A percentile compares a stretch with the other conserved stretches of the same genome.
Evolutionary conservation across 305 asterid genomes (phyloP).

Genomic region (Ajuga reptans): DNA sequence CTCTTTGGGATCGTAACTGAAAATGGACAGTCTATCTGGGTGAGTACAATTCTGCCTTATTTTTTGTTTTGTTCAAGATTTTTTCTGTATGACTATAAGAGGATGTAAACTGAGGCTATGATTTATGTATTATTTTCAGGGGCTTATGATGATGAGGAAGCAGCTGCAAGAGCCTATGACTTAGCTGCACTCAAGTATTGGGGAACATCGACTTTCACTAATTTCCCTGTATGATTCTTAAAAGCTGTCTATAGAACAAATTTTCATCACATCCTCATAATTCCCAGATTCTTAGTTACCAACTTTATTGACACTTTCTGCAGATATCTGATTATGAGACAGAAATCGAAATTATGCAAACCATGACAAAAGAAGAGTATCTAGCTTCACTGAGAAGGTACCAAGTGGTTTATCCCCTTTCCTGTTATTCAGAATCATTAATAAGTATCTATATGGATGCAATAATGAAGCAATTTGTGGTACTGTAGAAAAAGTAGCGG

Average conservation of each 20-base stretch:
- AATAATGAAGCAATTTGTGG: neutral
- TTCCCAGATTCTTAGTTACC: constrained; percentile 8
- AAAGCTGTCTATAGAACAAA: neutral
- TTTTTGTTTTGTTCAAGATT: too few species aligned
- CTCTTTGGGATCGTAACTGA: constrained; percentile 11
- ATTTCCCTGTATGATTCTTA: constrained; percentile 46
- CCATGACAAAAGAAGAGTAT: constrained; percentile 67
- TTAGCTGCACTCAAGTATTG: constrained; percentile 57
- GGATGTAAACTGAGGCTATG: neutral
- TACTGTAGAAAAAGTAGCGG: constrained; percentile 59
- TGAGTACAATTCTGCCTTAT: constrained; percentile 27
- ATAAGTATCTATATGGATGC: neutral
- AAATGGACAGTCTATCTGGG: constrained; percentile 64
- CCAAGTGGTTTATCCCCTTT: neutral
- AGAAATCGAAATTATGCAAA: constrained; percentile 60
- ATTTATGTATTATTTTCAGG: constrained; percentile 23
- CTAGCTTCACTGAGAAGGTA: constrained; percentile 74
- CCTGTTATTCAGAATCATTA: neutral
- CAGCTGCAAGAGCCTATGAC: constrained; percentile 62
- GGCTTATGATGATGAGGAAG: constrained; percentile 60
- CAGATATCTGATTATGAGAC: constrained; percentile 59
- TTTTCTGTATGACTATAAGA: neutral
- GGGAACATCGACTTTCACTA: constrained; percentile 51
- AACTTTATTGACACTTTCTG: constrained; percentile 1
- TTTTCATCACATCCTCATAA: neutral